Percentiles rank a stretch among this genome's conserved stretches.
Conservation (phyloP, 2,329 filamentous ascomycete genomes). For the Diaporthe sp. region DNA sequence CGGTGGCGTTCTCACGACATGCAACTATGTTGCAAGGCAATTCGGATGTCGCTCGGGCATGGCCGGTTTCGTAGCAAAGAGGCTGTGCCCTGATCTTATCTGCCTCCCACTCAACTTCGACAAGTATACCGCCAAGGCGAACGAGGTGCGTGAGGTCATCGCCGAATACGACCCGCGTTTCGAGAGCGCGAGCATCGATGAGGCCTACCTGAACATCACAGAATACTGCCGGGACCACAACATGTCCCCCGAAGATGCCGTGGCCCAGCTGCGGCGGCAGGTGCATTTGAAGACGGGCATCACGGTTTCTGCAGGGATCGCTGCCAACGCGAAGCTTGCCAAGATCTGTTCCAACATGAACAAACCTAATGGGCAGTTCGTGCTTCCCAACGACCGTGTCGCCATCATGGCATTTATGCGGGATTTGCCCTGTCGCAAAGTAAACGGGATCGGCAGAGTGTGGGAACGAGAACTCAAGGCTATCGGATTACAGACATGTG, state of each 20-base stretch:
- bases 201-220: slow-evolving; percentile 96
- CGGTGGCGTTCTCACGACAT: slow-evolving; percentile 70
- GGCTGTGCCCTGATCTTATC: slow-evolving; percentile 88
- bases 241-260: slow-evolving; percentile 76
- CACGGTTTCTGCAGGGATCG: slow-evolving; percentile 94
- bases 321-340: slow-evolving; percentile 90
- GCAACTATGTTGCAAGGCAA: slow-evolving; percentile 89
- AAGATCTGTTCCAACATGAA: slow-evolving; percentile 97
- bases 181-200: slow-evolving; percentile 94
- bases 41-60: slow-evolving; percentile 95
- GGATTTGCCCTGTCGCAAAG: slow-evolving; percentile 84
- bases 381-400: slow-evolving; percentile 75
- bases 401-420: slow-evolving; percentile 89
- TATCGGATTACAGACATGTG: slow-evolving; percentile 87
- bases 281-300: slow-evolving; percentile 82
- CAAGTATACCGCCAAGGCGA: slow-evolving; percentile 91
- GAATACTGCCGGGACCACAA: slow-evolving; percentile 79
- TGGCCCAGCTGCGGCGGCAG: slow-evolving; percentile 81
- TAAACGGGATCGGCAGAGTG: slow-evolving; percentile 94
- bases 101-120: slow-evolving; percentile 86
- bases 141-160: slow-evolving; percentile 85
- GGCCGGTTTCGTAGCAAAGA: slow-evolving; percentile 95
- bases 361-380: slow-evolving; percentile 94
- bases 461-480: slow-evolving; percentile 91
- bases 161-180: slow-evolving; percentile 90